A percentile compares a stretch with the other conserved stretches of the same genome.
Conservation (phyloP, 192 early-diverging fungal species). For the Geranomyces variabilis region DNA sequence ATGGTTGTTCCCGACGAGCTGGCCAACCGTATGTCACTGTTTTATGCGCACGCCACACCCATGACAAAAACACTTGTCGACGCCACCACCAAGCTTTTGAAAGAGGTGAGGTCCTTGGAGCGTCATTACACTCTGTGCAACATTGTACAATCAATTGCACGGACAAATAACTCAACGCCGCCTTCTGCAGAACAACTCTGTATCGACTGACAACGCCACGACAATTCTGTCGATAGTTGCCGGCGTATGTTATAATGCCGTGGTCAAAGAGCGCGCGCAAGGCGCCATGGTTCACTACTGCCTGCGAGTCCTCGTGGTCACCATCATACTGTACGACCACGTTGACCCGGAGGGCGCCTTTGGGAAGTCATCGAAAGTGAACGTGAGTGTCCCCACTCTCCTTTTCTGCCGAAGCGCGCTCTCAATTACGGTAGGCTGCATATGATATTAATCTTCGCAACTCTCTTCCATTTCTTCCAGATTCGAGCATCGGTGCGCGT, state of each 20-base stretch:
- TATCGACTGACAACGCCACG: conserved; percentile 30
- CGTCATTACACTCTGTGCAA: too few relatives aligned
- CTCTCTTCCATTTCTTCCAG: conserved; percentile 34
- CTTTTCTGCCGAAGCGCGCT: background rate
- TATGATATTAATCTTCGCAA: too few relatives aligned
- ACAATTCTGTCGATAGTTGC: conserved; percentile 78
- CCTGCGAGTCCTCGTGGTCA: conserved; percentile 84
- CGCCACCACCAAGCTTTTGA: conserved; percentile 71
- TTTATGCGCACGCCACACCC: conserved; percentile 93
- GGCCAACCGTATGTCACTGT: conserved; percentile 94
- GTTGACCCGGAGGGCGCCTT: conserved; percentile 79
- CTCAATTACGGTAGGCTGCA: too few relatives aligned
- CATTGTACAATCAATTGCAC: too few relatives aligned
- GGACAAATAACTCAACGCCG: too few relatives aligned
- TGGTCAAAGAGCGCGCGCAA: conserved; percentile 68
- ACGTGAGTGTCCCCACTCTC: conserved; percentile 59
- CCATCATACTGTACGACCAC: conserved; percentile 91
- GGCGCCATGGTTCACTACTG: conserved; percentile 68
- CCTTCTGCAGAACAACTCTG: conserved; percentile 11
- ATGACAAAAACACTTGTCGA: conserved; percentile 90
- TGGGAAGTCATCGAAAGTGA: conserved; percentile 75
- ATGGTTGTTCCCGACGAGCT: conserved; percentile 69
- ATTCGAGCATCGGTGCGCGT: conserved; percentile 65
- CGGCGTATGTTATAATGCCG: conserved; percentile 76
- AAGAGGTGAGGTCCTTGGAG: conserved; percentile 55